These are phyloP conservation scores for Stropharia rugosoannulata DNA, from an alignment of 768 basidiomycete species.

Conservation along the genomic window DNA sequence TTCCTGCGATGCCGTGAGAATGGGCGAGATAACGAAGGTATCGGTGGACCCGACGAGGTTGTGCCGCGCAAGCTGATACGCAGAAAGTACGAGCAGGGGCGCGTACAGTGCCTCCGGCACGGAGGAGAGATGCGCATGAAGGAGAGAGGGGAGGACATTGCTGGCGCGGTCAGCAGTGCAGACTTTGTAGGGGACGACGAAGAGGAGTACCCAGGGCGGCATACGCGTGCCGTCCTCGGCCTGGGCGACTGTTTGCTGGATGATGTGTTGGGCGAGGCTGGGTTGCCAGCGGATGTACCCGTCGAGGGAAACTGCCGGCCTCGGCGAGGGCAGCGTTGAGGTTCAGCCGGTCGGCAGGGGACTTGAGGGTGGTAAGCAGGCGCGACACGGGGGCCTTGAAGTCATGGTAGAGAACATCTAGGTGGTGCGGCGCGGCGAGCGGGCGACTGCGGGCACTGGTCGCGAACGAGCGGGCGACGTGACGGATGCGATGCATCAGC, in stretches of 20 bases:
- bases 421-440: too few relatives aligned
- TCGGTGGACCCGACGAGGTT: slow-evolving; percentile 44
- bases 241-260: too few relatives aligned
- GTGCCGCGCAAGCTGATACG: slow-evolving; percentile 50
- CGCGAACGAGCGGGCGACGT: too few relatives aligned
- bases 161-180: slow-evolving; percentile 42
- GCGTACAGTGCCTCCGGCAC: slow-evolving; percentile 33
- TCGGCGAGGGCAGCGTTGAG: slow-evolving; percentile 29
- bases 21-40: slow-evolving; percentile 34
- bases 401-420: too few relatives aligned
- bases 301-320: slow-evolving; percentile 29
- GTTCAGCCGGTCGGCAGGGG: slow-evolving; percentile 18
- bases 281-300: slow-evolving; percentile 41
- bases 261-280: too few relatives aligned
- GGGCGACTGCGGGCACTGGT: too few relatives aligned
- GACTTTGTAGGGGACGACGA: slow-evolving; percentile 46
- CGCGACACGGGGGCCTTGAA: slow-evolving; percentile 41
- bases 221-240: slow-evolving; percentile 15
- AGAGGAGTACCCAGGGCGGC: slow-evolving; percentile 47
- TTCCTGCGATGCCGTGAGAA: slow-evolving; percentile 1
- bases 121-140: slow-evolving; percentile 35
- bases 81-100: slow-evolving; percentile 44
- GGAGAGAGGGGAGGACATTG: slow-evolving; percentile 42
- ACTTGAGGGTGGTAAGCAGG: slow-evolving; percentile 34
- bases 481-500: too few relatives aligned